phyloP scores from a whole-genome alignment of 108 stramenopile genomes.

The Chaetoceros muelleri region DNA sequence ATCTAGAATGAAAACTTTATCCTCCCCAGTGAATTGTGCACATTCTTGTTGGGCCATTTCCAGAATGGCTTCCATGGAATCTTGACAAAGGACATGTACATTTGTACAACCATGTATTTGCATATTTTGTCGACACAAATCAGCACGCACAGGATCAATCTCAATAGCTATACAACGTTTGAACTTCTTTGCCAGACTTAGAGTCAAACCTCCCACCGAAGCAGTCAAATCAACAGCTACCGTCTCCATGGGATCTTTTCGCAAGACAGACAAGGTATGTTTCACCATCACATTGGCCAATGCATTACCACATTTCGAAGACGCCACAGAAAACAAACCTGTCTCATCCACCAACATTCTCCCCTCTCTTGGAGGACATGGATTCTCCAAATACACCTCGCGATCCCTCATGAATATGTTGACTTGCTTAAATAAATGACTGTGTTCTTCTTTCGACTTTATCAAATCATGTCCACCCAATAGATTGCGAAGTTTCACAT shows the following conservation, averaged over 20 bases:
- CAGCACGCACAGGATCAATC: conserved; percentile 28
- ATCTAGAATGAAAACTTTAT: conserved; percentile 27
- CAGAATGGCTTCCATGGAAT: conserved; percentile 25
- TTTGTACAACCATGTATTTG: conserved; percentile 9
- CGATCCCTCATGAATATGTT: neutral
- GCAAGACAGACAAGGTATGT: neutral
- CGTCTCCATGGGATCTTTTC: neutral
- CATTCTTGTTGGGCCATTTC: conserved; percentile 9
- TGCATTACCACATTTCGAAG: conserved; percentile 22
- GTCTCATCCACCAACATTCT: conserved; percentile 30
- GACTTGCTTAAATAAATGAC: conserved; percentile 1
- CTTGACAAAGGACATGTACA: conserved; percentile 21
- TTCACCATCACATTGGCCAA: conserved; percentile 24
- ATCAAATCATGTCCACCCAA: conserved; percentile 30
- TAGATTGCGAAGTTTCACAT: conserved; percentile 12
- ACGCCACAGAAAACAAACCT: conserved; percentile 34
- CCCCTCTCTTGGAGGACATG: neutral
- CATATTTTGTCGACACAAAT: conserved; percentile 31
- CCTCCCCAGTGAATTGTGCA: neutral
- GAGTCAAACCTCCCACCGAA: conserved; percentile 30
- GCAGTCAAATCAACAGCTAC: conserved; percentile 32
- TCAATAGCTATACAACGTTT: conserved; percentile 22
- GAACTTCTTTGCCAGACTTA: conserved; percentile 16
- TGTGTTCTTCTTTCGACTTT: conserved; percentile 3
- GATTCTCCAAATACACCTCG: neutral